Evolutionary conservation across 495 filamentous ascomycete species (phyloP), one percentile per base, ranked within the genome.

Genomic region (Daldinia loculata): DNA sequence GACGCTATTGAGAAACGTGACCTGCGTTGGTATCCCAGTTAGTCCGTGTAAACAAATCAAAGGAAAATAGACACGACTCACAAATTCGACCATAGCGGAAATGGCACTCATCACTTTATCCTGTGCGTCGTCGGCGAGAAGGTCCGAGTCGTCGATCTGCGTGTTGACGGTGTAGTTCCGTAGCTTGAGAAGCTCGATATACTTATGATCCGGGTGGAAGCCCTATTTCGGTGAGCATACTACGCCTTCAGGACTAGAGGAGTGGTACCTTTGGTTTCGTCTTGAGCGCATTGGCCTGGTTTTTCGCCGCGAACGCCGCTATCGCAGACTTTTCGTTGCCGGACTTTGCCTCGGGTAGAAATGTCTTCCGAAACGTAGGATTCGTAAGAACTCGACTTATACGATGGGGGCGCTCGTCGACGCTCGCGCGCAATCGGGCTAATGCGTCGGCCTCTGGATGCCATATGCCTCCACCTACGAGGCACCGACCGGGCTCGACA

Each of bases 391-490:
- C 85, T 11, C 81, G 76, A 67, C 91, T 92, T 79, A 93, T 87
- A 57, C 86, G 84, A 56, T 84, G 76, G 29, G 92, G 88, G 52
- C 89, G 85, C 70, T 85, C 84, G 80, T 95, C 91, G 76, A 96
- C 88, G 69, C 90, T 90, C 43, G 84, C 83, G 70, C 93, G 89
- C 74, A 97, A 77, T 52, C 80, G 78, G n/a, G 83, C 84, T 6
- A 94, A 78, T 0, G 89, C 81, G 7, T 81, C 77, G 0, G 84
- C 84, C 48, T 91, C 91, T 8, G 93, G 92, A 63, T 89, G 84
- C 91, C 91, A 97, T 9, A 96, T 78, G 0, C 93, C 93, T 29
- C 91, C 92, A 52, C 91, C 93, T 82, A 88, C 63, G 72, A 85
- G 79, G 63, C 73, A 78, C n/a, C 61, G 53, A 6, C 74, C 76